Conservation (phyloP, 1,284 basidiomycete species). For the Tilletia horrida region DNA sequence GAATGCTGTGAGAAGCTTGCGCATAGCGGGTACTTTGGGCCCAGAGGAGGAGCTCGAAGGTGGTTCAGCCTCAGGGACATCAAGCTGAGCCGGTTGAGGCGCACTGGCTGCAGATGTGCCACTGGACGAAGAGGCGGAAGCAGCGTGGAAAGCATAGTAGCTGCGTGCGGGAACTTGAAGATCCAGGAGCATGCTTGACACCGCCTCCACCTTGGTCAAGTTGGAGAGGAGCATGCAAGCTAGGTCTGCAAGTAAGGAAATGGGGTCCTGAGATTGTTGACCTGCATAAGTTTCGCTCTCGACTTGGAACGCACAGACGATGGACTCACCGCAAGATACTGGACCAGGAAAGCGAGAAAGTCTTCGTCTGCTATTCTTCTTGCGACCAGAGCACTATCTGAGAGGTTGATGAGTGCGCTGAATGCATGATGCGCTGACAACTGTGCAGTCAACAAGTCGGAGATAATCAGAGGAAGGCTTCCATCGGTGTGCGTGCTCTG, state of each 20-base stretch:
- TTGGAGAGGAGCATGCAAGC: slow-evolving; percentile 96
- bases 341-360: slow-evolving; percentile 79
- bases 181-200: slow-evolving; percentile 67
- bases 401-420: slow-evolving; percentile 87
- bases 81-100: not conserved
- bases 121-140: not conserved
- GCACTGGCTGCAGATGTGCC: not conserved
- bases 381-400: slow-evolving; percentile 73
- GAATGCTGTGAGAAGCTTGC: slow-evolving; percentile 49
- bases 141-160: slow-evolving; percentile 40
- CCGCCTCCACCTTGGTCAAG: slow-evolving; percentile 72
- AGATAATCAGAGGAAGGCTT: no score
- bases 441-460: slow-evolving; percentile 18
- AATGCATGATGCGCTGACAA: slow-evolving; percentile 90
- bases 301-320: slow-evolving; percentile 3
- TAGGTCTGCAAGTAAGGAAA: slow-evolving; percentile 84
- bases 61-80: slow-evolving; percentile 28
- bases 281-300: no score
- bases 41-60: not conserved
- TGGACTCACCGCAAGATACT: slow-evolving; percentile 78
- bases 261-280: slow-evolving; percentile 64
- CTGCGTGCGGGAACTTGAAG: slow-evolving; percentile 58
- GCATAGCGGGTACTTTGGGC: slow-evolving; percentile 42
- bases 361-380: slow-evolving; percentile 68
- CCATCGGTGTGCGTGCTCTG: no score